These are phyloP conservation scores for Monilinia laxa DNA, from an alignment of 2,329 filamentous ascomycete species.

Conservation along the genomic window DNA sequence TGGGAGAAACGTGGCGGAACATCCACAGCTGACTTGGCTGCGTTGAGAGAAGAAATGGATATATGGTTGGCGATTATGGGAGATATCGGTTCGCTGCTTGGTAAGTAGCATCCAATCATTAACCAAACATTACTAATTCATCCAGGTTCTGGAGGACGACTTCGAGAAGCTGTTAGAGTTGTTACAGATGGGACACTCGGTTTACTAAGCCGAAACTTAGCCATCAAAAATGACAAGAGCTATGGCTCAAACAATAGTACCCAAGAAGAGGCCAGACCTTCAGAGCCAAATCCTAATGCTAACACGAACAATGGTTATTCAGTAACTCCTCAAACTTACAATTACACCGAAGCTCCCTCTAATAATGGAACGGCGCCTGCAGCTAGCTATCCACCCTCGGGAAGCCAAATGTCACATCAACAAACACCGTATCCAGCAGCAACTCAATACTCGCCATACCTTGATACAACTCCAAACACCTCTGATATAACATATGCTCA, in stretches of 20 bases:
- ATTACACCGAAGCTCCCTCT: conserved; percentile 24
- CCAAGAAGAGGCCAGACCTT: conserved; percentile 24
- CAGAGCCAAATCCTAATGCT: conserved; percentile 16
- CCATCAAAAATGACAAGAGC: conserved; percentile 44
- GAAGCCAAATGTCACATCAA: conserved; percentile 33
- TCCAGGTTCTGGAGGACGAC: conserved; percentile 48
- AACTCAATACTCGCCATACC: conserved; percentile 38
- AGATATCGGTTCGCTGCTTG: conserved; percentile 64
- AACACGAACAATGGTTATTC: conserved; percentile 19
- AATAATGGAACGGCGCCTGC: conserved; percentile 24
- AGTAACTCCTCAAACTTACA: conserved; percentile 22
- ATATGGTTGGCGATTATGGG: conserved; percentile 67
- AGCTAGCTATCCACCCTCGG: conserved; percentile 27
- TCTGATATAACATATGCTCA: conserved; percentile 31
- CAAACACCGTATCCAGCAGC: conserved; percentile 38
- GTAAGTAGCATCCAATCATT: conserved; percentile 47
- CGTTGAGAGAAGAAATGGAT: conserved; percentile 66
- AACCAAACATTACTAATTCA: conserved; percentile 21
- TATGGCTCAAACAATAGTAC: conserved; percentile 1
- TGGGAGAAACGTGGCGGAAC: conserved; percentile 65
- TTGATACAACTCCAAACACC: conserved; percentile 28
- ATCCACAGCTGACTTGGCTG: conserved; percentile 56
- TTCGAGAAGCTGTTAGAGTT: conserved; percentile 49
- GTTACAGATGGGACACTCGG: conserved; percentile 50
- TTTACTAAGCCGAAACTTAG: conserved; percentile 46